A percentile compares a stretch with the other conserved stretches of the same genome.
Evolutionary conservation across 495 filamentous ascomycete genomes (phyloP).

Genomic region (Penicillium tannophilum): DNA sequence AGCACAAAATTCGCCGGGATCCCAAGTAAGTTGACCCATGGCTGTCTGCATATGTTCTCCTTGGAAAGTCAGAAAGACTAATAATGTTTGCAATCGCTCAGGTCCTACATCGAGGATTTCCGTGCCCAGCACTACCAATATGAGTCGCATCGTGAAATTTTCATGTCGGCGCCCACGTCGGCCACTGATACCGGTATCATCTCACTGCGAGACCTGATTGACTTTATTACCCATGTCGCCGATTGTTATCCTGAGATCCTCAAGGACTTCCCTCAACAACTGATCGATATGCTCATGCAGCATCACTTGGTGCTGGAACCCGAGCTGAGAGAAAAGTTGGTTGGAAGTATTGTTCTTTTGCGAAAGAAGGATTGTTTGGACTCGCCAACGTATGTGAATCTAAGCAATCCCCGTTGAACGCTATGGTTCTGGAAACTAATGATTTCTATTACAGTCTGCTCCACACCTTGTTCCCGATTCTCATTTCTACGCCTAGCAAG

Average conservation of each 20-base stretch:
- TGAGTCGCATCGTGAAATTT: conserved; percentile 86
- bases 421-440: conserved; percentile 12
- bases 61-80: conserved; percentile 1
- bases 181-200: conserved; percentile 74
- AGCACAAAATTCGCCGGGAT: conserved; percentile 86
- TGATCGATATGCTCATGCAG: conserved; percentile 74
- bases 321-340: conserved; percentile 90
- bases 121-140: conserved; percentile 88
- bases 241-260: conserved; percentile 88
- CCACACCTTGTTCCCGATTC: conserved; percentile 88
- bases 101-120: conserved; percentile 85
- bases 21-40: conserved; percentile 59
- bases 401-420: not conserved
- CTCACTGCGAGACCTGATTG: conserved; percentile 80
- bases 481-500: conserved; percentile 85
- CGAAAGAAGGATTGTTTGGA: conserved; percentile 91
- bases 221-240: conserved; percentile 88
- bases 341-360: conserved; percentile 84
- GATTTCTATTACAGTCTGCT: conserved; percentile 54
- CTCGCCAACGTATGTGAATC: conserved; percentile 61
- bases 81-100: conserved; percentile 26
- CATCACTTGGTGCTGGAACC: conserved; percentile 80
- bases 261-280: conserved; percentile 73
- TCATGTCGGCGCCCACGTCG: conserved; percentile 76
- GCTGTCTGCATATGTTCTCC: not conserved